Percentiles rank a stretch among this genome's conserved stretches.
Evolutionary conservation across 768 basidiomycete species (phyloP).

Genomic region (Calvatia gigantea): DNA sequence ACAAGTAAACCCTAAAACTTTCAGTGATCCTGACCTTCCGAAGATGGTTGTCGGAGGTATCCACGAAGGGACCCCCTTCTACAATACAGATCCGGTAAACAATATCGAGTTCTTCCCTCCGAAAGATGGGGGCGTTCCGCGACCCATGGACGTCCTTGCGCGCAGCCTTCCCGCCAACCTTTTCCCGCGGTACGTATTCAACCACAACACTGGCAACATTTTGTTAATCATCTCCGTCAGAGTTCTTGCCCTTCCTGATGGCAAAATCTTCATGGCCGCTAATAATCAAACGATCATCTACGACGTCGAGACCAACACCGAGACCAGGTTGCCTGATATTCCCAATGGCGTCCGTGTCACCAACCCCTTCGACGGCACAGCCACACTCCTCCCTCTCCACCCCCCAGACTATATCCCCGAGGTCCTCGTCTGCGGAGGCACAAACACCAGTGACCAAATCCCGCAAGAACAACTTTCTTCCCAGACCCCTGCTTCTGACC

Average conservation of each 20-base stretch:
- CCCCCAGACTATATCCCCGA: slow-evolving; percentile 40
- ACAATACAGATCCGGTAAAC: slow-evolving; percentile 57
- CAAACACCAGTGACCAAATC: slow-evolving; percentile 28
- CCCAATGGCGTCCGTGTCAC: slow-evolving; percentile 42
- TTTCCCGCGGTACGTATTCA: slow-evolving; percentile 24
- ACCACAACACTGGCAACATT: not conserved
- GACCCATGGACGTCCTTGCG: slow-evolving; percentile 24
- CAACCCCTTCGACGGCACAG: slow-evolving; percentile 37
- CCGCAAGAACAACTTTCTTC: slow-evolving; percentile 29
- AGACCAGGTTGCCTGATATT: slow-evolving; percentile 37
- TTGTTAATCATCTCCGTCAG: slow-evolving; percentile 13
- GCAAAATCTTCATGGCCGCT: slow-evolving; percentile 37
- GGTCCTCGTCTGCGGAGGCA: slow-evolving; percentile 45
- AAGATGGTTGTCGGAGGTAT: slow-evolving; percentile 28
- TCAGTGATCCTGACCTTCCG: not conserved
- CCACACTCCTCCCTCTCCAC: slow-evolving; percentile 32
- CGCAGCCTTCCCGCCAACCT: slow-evolving; percentile 25
- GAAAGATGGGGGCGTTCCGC: slow-evolving; percentile 33
- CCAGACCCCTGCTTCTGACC: slow-evolving; percentile 38
- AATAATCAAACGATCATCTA: slow-evolving; percentile 40
- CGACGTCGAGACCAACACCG: slow-evolving; percentile 32
- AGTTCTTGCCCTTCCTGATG: slow-evolving; percentile 35
- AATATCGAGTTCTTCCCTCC: slow-evolving; percentile 37
- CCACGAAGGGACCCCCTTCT: slow-evolving; percentile 44
- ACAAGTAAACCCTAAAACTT: not conserved